phyloP scores from a whole-genome alignment of 2,329 filamentous ascomycete species.

The Fusarium virguliforme region DNA sequence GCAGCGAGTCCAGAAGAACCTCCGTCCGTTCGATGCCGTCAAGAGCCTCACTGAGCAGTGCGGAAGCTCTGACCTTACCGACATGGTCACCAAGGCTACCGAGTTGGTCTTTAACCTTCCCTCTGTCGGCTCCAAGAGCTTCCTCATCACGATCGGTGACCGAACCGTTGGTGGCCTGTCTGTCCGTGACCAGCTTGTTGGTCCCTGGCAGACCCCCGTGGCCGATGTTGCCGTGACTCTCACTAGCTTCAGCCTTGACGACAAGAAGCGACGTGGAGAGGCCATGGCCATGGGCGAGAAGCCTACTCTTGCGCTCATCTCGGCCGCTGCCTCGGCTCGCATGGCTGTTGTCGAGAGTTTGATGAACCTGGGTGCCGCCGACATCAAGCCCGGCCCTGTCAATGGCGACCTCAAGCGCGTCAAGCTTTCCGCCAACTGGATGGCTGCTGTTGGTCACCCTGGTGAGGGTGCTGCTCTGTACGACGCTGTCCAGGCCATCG shows the following conservation, averaged over 20 bases:
- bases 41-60: slow-evolving; percentile 77
- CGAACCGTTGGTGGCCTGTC: slow-evolving; percentile 92
- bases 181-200: slow-evolving; percentile 94
- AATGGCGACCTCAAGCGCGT: slow-evolving; percentile 81
- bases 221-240: slow-evolving; percentile 95
- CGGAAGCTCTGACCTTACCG: slow-evolving; percentile 63
- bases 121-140: slow-evolving; percentile 95
- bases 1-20: slow-evolving; percentile 61
- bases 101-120: slow-evolving; percentile 88
- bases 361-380: slow-evolving; percentile 90
- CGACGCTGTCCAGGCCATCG: slow-evolving; percentile 93
- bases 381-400: slow-evolving; percentile 63
- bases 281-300: slow-evolving; percentile 99
- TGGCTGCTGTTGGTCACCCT: slow-evolving; percentile 94
- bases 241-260: slow-evolving; percentile 78
- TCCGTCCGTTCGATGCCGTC: slow-evolving; percentile 80
- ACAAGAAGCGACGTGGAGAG: slow-evolving; percentile 84
- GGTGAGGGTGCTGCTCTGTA: slow-evolving; percentile 95
- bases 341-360: slow-evolving; percentile 97
- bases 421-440: slow-evolving; percentile 97
- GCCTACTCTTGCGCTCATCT: slow-evolving; percentile 90
- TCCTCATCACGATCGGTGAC: slow-evolving; percentile 97
- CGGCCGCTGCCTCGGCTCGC: slow-evolving; percentile 88
- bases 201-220: slow-evolving; percentile 95
- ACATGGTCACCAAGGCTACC: slow-evolving; percentile 71